Percentiles rank a stretch among this genome's conserved stretches.
phyloP scores from a whole-genome alignment of 2,329 filamentous ascomycete species.

The Tolypocladium ophioglossoides region DNA sequence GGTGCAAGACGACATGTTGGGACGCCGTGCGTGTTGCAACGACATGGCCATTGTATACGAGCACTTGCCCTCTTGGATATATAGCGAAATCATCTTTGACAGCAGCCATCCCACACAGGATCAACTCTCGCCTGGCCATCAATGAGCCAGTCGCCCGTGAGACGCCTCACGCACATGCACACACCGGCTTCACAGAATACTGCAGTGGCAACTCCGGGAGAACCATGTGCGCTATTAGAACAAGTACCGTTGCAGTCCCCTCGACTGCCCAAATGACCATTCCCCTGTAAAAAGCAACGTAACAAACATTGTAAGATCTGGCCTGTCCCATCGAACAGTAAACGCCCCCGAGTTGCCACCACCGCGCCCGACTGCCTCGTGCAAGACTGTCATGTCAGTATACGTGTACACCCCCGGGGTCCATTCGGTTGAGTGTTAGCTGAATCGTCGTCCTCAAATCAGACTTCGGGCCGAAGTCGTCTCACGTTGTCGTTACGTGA shows the following conservation, averaged over 20 bases:
- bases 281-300: neutral
- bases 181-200: neutral
- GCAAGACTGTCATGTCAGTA: too few species aligned
- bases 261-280: neutral
- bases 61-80: neutral
- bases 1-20: neutral
- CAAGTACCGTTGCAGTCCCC: neutral
- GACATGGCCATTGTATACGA: neutral
- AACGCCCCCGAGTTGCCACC: neutral
- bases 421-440: neutral
- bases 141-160: too few species aligned
- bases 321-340: neutral
- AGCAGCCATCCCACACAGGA: neutral
- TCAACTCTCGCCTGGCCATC: too few species aligned
- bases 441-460: neutral
- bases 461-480: neutral
- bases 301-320: neutral
- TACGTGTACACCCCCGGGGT: neutral
- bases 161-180: neutral
- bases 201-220: neutral
- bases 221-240: neutral
- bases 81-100: neutral
- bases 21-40: neutral
- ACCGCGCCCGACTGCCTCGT: neutral
- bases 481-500: neutral